Conservation (phyloP, 306 rosid species). For the Rosa multiflora region DNA sequence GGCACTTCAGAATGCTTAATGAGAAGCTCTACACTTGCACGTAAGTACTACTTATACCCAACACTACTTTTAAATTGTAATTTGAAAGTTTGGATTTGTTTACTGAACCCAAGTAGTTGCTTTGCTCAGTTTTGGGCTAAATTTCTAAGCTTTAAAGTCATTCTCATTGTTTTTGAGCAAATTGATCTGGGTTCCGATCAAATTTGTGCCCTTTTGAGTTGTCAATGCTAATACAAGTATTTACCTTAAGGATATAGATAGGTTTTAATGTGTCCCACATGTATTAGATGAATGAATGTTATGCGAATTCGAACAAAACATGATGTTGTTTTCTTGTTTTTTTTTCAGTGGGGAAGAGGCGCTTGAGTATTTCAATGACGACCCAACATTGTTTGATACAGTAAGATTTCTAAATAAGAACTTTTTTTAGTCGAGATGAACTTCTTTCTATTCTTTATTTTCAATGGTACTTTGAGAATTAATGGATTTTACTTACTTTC, state of each 20-base stretch:
- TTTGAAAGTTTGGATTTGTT: background rate
- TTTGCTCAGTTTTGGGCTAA: background rate
- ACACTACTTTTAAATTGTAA: background rate
- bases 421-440: too few species aligned
- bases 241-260: background rate
- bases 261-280: background rate
- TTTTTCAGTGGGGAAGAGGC: constrained; percentile 85
- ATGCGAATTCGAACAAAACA: background rate
- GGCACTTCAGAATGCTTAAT: constrained; percentile 93
- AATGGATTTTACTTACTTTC: constrained; percentile 32
- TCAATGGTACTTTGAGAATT: background rate
- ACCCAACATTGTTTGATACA: constrained; percentile 61
- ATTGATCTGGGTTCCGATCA: background rate
- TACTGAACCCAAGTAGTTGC: background rate
- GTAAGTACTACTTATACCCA: constrained; percentile 30
- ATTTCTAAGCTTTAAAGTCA: background rate
- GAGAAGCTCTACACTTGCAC: constrained; percentile 99
- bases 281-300: background rate
- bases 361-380: constrained; percentile 73
- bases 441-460: too few species aligned
- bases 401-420: constrained; percentile 34
- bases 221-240: background rate
- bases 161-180: background rate
- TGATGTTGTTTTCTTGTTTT: background rate
- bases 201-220: background rate